Base-by-base conservation (phyloP, 176 grass and related monocot genomes). In the Avena eriantha region DNA sequence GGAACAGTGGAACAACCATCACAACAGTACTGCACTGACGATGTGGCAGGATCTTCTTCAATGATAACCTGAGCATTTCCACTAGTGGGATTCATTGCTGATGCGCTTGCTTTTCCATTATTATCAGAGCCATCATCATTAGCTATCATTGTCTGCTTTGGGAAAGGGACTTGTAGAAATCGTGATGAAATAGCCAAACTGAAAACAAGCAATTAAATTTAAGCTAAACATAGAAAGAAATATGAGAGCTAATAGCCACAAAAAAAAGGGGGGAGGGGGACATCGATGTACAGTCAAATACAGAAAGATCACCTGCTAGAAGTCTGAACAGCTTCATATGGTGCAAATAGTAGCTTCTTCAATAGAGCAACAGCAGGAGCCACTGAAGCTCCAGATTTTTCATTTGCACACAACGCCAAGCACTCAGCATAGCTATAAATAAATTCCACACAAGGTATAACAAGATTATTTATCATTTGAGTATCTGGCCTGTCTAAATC, bases 1-100 rank as follows among this genome's bases (percentile, higher is more conserved):
- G 96, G 96, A 78, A 98, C 96, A 60, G 93, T 96, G 69, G 96
- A 98, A 82, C 96, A 98, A 85, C 96, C 96, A 91, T 98, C 96
- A 82, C 96, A 98, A 83, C 96, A 96, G 83, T 98, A 98, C 85
- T 98, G 96, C 70, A 98, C 96, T 84, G 96, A 94, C 14, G 96
- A 92, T 82, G 92, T 89, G 19, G 88, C 84, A 85, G 92, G 90
- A 68, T 98, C 96, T 87, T 98, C 96, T 91, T 98, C 96, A 79
- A 95, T 92, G 92, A 98, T 92, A 73, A 94, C 85, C 76, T 92
- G 93, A 67, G 86, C 83, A 90, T 93, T 95, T 88, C 81, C 86
- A 79, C 80, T 77, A 41, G 93, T 66, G 26, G 88, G 59, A 84
- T 85, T 89, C 69, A 84, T 86, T 87, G 70, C 70, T 68, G 96